These are phyloP conservation scores for Trichoderma sp. DNA, from an alignment of 2,329 filamentous ascomycete species.

Conservation along the genomic window DNA sequence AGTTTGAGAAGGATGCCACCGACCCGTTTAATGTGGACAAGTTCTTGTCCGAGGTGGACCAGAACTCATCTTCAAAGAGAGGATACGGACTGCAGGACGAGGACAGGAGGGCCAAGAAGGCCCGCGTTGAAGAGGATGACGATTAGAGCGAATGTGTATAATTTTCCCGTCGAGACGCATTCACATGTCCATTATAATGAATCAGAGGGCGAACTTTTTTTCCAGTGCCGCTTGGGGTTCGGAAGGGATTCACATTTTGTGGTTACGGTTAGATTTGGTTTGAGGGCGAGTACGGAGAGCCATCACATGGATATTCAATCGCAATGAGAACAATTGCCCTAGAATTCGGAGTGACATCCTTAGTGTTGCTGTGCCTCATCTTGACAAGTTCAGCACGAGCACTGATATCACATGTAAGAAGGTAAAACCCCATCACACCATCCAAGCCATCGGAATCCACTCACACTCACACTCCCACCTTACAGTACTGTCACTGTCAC, in stretches of 20 bases:
- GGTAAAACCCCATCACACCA: not conserved
- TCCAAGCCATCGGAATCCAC: slow-evolving; percentile 2
- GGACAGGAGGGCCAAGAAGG: slow-evolving; percentile 68
- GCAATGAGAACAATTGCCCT: not conserved
- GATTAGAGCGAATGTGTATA: slow-evolving; percentile 37
- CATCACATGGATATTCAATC: not conserved
- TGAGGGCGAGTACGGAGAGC: too few relatives aligned
- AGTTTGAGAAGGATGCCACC: slow-evolving; percentile 85
- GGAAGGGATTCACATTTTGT: not conserved
- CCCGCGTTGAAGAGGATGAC: slow-evolving; percentile 74
- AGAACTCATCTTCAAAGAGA: slow-evolving; percentile 66
- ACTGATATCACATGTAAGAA: not conserved
- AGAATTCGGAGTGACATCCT: too few relatives aligned
- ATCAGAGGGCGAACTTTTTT: not conserved
- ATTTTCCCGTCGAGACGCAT: slow-evolving; percentile 15
- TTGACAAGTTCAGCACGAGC: not conserved
- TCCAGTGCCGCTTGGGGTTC: not conserved
- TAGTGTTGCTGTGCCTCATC: not conserved
- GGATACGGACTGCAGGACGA: slow-evolving; percentile 75
- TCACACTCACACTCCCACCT: not conserved
- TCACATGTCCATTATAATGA: slow-evolving; percentile 23
- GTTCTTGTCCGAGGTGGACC: slow-evolving; percentile 80
- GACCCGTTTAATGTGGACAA: slow-evolving; percentile 95
- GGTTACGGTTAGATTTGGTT: not conserved
- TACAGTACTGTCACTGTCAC: too few relatives aligned